Evolutionary conservation across 306 rosid genomes (phyloP), one percentile per base, ranked within the genome.

Genomic region (Parietaria judaica): DNA sequence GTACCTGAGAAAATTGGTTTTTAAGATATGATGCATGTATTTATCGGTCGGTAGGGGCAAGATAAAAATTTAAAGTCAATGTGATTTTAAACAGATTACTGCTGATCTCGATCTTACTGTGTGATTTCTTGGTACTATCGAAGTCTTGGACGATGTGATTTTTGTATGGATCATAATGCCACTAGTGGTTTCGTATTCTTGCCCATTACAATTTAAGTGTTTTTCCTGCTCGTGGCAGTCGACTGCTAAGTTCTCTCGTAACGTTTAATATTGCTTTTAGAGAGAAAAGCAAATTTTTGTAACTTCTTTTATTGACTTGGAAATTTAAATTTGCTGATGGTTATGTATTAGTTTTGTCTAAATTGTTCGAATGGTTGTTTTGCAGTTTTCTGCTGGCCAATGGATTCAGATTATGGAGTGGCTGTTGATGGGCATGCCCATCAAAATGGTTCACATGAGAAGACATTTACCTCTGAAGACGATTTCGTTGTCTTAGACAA

Each of bases 401-500:
- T 94, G 97, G 97, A 86, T 81, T 73, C 79, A 1, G 80, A 55
- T 60, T 69, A 62, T 67, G 69, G 64, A 62, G 75, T 74, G 15
- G 68, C 73, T 51, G 72, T 51, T 43, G 79, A 80, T 68, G 82
- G 79, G 74, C 77, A 81, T 47, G 75, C 73, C 54, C 74, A 74
- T 66, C 90, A 77, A 67, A 94, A 88, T 75, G 94, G 86, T 69
- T 77, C 58, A 61, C 74, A 61, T 14, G 82, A 57, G 48, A 73
- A 76, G 60, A 65, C 52, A 38, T 65, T 70, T 50, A 36, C 63
- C 63, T 44, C 59, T 58, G 70, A 63, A 58, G 76, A 68, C 52
- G 79, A 70, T 75, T 69, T 64, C 53, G 71, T 71, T 70, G 67
- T 57, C 62, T 46, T 72, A 6, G 85, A 74, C 36, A 60, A 58